These are phyloP conservation scores for Boletus smithii DNA, from an alignment of 1,284 basidiomycete genomes.

Conservation along the genomic window DNA sequence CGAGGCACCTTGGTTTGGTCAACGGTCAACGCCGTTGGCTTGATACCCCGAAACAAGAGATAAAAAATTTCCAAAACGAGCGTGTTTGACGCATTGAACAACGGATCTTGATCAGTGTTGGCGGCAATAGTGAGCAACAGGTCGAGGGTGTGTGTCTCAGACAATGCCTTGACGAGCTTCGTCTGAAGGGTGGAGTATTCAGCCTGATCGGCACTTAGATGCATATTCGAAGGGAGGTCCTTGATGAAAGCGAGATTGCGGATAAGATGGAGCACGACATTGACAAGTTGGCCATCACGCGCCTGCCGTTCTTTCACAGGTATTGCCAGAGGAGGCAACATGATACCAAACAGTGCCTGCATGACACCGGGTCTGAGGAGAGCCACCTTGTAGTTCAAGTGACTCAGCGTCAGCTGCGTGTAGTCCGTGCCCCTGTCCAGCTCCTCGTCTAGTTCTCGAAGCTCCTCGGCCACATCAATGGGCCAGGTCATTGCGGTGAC, in stretches of 20 bases:
- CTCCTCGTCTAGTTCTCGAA: constrained; percentile 84
- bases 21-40: constrained; percentile 56
- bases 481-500: constrained; percentile 97
- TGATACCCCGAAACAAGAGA: constrained; percentile 77
- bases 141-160: constrained; percentile 72
- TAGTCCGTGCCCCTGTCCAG: constrained; percentile 79
- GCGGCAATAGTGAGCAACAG: constrained; percentile 82
- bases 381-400: constrained; percentile 84
- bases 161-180: constrained; percentile 67
- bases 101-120: constrained; percentile 63
- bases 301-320: constrained; percentile 61
- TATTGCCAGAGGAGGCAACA: constrained; percentile 68
- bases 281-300: constrained; percentile 82
- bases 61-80: constrained; percentile 89
- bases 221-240: constrained; percentile 69
- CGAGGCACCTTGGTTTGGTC: constrained; percentile 65
- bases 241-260: constrained; percentile 90
- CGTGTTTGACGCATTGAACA: constrained; percentile 83
- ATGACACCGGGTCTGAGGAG: constrained; percentile 66
- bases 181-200: constrained; percentile 77
- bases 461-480: constrained; percentile 87
- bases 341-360: constrained; percentile 64
- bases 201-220: constrained; percentile 69
- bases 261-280: constrained; percentile 83
- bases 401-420: constrained; percentile 74